Conservation (phyloP, 192 early-diverging fungal genomes). For the Ambispora gerdemannii region DNA sequence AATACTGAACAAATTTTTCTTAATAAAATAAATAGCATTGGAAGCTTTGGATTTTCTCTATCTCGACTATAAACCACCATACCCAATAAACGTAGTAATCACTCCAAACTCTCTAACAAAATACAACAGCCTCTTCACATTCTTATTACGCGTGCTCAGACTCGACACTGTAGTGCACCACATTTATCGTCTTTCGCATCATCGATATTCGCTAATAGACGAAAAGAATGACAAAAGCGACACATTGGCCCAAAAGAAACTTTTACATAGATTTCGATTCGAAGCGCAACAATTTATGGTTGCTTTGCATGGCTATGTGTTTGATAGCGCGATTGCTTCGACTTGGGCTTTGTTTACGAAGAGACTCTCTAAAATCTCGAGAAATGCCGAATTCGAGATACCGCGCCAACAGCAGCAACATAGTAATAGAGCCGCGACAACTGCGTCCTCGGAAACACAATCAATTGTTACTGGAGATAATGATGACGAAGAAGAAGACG, state of each 20-base stretch:
- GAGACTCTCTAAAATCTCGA: conserved; percentile 33
- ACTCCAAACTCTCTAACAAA: conserved; percentile 38
- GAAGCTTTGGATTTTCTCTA: conserved; percentile 54
- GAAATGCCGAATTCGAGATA: conserved; percentile 24
- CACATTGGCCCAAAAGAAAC: conserved; percentile 19
- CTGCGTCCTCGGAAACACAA: neutral
- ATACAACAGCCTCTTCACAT: conserved; percentile 50
- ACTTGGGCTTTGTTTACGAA: conserved; percentile 48
- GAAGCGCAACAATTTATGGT: conserved; percentile 47
- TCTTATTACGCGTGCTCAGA: conserved; percentile 43
- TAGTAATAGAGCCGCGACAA: neutral
- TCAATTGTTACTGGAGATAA: neutral
- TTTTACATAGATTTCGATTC: conserved; percentile 45
- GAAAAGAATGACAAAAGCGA: conserved; percentile 5
- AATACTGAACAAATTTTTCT: neutral
- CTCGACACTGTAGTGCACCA: conserved; percentile 38
- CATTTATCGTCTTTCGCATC: conserved; percentile 33
- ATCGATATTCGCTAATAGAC: conserved; percentile 29
- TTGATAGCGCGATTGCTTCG: conserved; percentile 39
- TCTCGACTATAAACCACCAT: conserved; percentile 44
- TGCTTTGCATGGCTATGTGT: conserved; percentile 45
- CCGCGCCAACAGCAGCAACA: neutral
- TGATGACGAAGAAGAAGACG: conserved; percentile 8
- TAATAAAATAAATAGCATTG: conserved; percentile 30
- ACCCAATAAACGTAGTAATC: conserved; percentile 46